A percentile compares a stretch with the other conserved stretches of the same genome.
These are phyloP conservation scores for Euphrasia confusa DNA, from an alignment of 257 asterid genomes.

Conservation along the genomic window DNA sequence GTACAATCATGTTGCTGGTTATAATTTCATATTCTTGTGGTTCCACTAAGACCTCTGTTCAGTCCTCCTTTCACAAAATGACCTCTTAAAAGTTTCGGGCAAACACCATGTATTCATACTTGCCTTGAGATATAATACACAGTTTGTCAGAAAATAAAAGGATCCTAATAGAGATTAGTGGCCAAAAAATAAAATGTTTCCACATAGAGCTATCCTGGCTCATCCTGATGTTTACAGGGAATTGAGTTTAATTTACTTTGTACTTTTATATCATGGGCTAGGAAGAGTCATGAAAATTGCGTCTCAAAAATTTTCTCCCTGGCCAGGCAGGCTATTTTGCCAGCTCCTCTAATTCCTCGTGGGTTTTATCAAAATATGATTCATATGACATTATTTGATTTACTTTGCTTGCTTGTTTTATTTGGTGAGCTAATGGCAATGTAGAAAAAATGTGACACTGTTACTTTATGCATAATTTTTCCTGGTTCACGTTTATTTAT, in stretches of 20 bases:
- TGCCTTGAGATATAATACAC: background rate
- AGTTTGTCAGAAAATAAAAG: background rate
- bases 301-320: no score
- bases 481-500: background rate
- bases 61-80: background rate
- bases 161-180: background rate
- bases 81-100: slow-evolving; percentile 11
- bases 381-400: background rate
- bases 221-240: no score
- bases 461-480: background rate
- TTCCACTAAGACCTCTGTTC: background rate
- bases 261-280: no score
- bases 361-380: background rate
- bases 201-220: background rate
- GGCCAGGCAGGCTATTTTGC: no score
- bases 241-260: background rate
- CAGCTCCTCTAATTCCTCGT: background rate
- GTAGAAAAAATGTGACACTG: background rate
- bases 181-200: background rate
- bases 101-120: background rate
- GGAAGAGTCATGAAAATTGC: no score
- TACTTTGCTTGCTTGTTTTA: slow-evolving; percentile 13
- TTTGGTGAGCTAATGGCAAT: slow-evolving; percentile 5
- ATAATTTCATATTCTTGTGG: background rate
- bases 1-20: background rate